Conservation (phyloP, 805 yeast species). For the Candida pseudofarinosa region DNA sequence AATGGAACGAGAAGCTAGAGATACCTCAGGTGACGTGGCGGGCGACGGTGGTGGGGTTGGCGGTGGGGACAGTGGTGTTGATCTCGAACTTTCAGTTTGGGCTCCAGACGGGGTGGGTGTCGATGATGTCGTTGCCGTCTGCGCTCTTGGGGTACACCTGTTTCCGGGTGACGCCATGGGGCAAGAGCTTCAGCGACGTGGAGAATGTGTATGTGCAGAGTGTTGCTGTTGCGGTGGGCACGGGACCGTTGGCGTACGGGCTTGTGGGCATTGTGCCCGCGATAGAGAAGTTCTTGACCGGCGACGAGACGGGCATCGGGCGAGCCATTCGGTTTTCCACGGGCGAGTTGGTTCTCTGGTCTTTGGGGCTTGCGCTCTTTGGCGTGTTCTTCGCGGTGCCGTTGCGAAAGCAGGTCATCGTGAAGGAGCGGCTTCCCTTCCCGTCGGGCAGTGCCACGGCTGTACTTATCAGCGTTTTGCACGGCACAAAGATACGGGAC, state of each 20-base stretch:
- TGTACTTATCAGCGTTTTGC: constrained; percentile 82
- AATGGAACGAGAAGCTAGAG: constrained; percentile 47
- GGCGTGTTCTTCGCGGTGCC: constrained; percentile 96
- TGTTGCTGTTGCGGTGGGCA: constrained; percentile 94
- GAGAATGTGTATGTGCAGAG: constrained; percentile 92
- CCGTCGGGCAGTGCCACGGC: constrained; percentile 98
- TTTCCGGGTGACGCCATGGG: constrained; percentile 59
- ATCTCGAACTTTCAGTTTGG: constrained; percentile 95
- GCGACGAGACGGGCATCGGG: constrained; percentile 69
- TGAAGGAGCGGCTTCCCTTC: constrained; percentile 82
- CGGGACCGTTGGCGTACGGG: constrained; percentile 95
- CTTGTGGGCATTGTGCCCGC: constrained; percentile 96
- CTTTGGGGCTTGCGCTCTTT: constrained; percentile 81
- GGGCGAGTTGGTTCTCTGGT: constrained; percentile 70
- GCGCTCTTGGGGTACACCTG: constrained; percentile 83
- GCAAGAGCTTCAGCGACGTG: constrained; percentile 59
- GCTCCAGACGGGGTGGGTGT: constrained; percentile 97
- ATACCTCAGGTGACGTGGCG: constrained; percentile 68
- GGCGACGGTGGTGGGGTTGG: constrained; percentile 70
- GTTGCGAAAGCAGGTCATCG: constrained; percentile 76
- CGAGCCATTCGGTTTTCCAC: constrained; percentile 33
- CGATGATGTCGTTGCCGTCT: constrained; percentile 97
- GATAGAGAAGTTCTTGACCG: constrained; percentile 78
- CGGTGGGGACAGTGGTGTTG: constrained; percentile 83
- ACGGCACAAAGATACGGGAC: constrained; percentile 54